Evolutionary conservation across 2,329 filamentous ascomycete genomes (phyloP).

Genomic region (Alternaria brassicicola): DNA sequence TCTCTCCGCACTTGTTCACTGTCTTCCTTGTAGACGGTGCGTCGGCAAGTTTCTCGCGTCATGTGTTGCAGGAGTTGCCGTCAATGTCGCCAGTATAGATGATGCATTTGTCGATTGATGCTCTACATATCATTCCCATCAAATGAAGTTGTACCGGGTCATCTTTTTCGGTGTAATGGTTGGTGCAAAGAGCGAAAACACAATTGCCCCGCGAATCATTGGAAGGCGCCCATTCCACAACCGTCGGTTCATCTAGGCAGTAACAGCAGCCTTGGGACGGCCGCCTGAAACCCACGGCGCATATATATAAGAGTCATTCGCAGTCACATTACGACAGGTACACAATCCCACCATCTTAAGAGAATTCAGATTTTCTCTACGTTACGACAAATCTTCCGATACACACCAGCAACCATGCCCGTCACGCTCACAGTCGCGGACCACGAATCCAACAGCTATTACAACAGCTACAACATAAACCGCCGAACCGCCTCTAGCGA

Average conservation of each 20-base stretch:
- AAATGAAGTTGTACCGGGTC: too few relatives aligned
- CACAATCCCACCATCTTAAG: neutral
- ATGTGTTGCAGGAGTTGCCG: too few relatives aligned
- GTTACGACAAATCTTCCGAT: neutral
- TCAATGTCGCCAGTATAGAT: too few relatives aligned
- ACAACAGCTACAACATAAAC: neutral
- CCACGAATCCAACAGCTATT: slow-evolving; percentile 4
- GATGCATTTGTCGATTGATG: too few relatives aligned
- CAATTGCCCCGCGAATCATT: neutral
- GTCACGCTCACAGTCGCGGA: slow-evolving; percentile 15
- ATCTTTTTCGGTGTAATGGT: neutral
- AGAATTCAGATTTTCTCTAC: neutral
- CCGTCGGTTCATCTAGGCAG: neutral
- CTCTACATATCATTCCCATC: too few relatives aligned
- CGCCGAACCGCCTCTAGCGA: neutral
- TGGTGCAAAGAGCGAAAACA: neutral
- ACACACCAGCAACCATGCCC: slow-evolving; percentile 8
- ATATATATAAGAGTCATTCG: neutral
- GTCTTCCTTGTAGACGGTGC: too few relatives aligned
- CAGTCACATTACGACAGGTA: neutral
- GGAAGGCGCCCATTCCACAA: neutral
- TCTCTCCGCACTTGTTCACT: too few relatives aligned
- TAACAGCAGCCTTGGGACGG: neutral
- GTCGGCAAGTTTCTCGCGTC: too few relatives aligned
- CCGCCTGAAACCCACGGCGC: neutral